phyloP scores from a whole-genome alignment of 192 early-diverging fungal genomes.

The Rhizophagus sp. region DNA sequence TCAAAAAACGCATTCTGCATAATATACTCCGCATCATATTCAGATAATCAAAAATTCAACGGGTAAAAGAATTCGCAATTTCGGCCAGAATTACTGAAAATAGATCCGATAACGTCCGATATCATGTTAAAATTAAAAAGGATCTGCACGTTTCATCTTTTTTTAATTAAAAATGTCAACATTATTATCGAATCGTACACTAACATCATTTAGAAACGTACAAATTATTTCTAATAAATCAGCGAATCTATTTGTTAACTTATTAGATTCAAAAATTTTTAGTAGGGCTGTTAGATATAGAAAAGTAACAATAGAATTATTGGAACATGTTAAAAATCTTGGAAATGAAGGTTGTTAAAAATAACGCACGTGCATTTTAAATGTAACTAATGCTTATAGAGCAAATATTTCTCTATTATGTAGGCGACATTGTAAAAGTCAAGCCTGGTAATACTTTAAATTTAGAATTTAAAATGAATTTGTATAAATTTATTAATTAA shows the following conservation, averaged over 20 bases:
- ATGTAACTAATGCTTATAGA: neutral
- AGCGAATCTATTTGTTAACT: constrained; percentile 1
- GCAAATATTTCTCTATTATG: neutral
- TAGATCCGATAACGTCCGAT: neutral
- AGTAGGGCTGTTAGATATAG: neutral
- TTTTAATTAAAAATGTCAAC: constrained; percentile 3
- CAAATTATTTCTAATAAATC: constrained; percentile 7
- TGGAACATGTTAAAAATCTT: neutral
- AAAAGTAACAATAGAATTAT: neutral
- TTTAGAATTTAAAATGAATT: neutral
- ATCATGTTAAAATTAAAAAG: too few species aligned
- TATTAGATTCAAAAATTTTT: neutral
- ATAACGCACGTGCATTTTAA: neutral
- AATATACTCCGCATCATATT: neutral
- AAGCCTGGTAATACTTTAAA: neutral
- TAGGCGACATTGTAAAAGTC: constrained; percentile 5
- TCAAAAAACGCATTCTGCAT: too few species aligned
- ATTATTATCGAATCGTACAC: neutral
- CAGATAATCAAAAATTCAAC: neutral
- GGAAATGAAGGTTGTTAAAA: constrained; percentile 12
- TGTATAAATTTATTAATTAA: neutral
- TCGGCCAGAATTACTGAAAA: neutral
- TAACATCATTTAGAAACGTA: neutral
- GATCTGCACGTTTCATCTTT: too few species aligned
- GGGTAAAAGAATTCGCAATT: neutral